Evolutionary conservation across 768 basidiomycete species (phyloP).

Genomic region (Hemileccinum rubropunctum): DNA sequence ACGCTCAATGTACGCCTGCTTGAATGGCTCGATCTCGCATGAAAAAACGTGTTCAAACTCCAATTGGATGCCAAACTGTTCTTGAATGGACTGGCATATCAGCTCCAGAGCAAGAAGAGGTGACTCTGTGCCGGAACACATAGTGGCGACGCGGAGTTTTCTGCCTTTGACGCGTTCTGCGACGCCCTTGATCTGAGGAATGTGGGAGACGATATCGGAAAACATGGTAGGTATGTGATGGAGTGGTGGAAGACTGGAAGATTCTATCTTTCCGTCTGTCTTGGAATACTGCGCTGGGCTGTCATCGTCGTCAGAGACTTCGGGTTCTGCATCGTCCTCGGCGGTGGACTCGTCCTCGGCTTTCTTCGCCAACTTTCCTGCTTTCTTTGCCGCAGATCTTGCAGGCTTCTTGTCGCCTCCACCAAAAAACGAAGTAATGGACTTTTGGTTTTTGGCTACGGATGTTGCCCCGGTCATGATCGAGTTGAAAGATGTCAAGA

Average conservation of each 20-base stretch:
- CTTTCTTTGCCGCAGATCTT: constrained; percentile 25
- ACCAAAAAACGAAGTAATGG: constrained; percentile 56
- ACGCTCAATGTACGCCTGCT: constrained; percentile 95
- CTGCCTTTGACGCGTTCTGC: constrained; percentile 69
- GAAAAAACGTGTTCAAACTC: constrained; percentile 92
- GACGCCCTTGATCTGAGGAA: constrained; percentile 63
- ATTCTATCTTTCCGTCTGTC: constrained; percentile 43
- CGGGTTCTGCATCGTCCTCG: constrained; percentile 35
- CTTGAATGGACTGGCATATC: constrained; percentile 72
- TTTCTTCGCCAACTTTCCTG: constrained; percentile 31
- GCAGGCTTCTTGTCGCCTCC: constrained; percentile 26
- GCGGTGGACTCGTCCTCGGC: constrained; percentile 30
- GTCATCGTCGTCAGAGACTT: constrained; percentile 31
- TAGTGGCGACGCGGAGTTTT: constrained; percentile 90
- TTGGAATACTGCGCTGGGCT: constrained; percentile 34
- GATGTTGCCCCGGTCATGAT: constrained; percentile 51
- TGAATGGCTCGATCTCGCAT: constrained; percentile 96
- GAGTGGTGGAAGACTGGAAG: constrained; percentile 75
- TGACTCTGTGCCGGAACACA: constrained; percentile 97
- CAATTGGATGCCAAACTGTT: constrained; percentile 61
- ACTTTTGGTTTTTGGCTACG: constrained; percentile 46
- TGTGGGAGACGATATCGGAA: constrained; percentile 63
- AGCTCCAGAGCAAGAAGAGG: constrained; percentile 87
- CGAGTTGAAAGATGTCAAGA: not conserved
- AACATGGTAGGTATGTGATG: constrained; percentile 71